Evolutionary conservation across 345 rosid genomes (phyloP), one percentile per base, ranked within the genome.

Genomic region (Hibiscus trionum): DNA sequence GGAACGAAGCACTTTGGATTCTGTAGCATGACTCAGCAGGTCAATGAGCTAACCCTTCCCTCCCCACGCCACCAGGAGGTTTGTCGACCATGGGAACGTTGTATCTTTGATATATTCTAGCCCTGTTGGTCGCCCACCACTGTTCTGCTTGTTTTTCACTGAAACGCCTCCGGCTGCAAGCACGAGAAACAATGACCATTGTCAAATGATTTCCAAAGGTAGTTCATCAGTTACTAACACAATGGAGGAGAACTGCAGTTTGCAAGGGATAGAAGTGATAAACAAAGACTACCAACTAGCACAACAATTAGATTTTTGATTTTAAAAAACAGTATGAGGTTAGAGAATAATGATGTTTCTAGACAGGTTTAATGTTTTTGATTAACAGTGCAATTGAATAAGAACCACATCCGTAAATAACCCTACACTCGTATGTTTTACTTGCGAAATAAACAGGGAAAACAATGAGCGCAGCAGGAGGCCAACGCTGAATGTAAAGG

Each of bases 81-180:
- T 85, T 88, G 75, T 86, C 90, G 35, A 72, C 75, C 79, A 80
- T 52, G 33, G 84, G 85, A 19, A 88, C 91, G 24, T 88, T 88
- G 83, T 88, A 86, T 46, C 79, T 77, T 72, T 88, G 85, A 61
- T 88, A 90, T 26, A 90, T 85, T 73, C 93, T 81, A 49, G 82
- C 89, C 58, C 91, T 80, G 81, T 90, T 90, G 60, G 83, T 83
- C 26, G 87, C 86, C 96, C 96, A 90, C 96, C 96, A 88, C 68
- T 86, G 87, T 72, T 86, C 96, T 14, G 96, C 93, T 81, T 90
- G 89, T 67, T 88, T 86, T 82, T 90, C 96, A 8, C 83, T 86
- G 82, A 90, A 90, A 64, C 83, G 82, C 80, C 83, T 90, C 37
- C 93, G 91, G 74, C 96, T 90, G 86, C 79, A 72, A 31, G 55